Evolutionary conservation across 257 asterid genomes (phyloP).

Genomic region (Osmanthus fragrans): DNA sequence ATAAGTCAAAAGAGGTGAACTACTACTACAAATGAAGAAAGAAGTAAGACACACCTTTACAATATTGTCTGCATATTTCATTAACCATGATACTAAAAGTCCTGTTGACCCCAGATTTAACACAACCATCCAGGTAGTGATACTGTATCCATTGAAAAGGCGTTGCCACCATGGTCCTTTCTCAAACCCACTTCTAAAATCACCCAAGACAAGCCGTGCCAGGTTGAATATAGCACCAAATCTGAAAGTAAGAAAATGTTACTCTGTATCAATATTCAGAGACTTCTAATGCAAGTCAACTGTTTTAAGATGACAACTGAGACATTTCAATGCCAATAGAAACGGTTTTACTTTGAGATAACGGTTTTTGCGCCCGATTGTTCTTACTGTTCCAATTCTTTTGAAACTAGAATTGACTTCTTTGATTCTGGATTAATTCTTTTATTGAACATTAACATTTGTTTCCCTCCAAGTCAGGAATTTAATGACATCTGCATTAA

Average conservation of each 20-base stretch:
- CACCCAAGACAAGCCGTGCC: constrained; percentile 77
- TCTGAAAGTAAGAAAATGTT: constrained; percentile 44
- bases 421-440: neutral
- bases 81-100: constrained; percentile 90
- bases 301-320: neutral
- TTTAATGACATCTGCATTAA: neutral
- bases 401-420: neutral
- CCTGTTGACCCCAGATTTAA: constrained; percentile 95
- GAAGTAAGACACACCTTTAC: constrained; percentile 61
- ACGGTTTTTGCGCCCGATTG: neutral
- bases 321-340: neutral
- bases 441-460: neutral
- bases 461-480: neutral
- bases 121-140: constrained; percentile 94
- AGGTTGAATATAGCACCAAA: constrained; percentile 93
- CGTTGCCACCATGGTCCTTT: constrained; percentile 98
- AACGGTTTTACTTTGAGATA: neutral
- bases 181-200: constrained; percentile 88
- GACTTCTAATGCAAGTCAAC: constrained; percentile 16
- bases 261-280: constrained; percentile 23
- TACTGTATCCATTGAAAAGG: constrained; percentile 69
- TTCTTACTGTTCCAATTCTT: neutral
- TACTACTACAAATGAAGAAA: neutral
- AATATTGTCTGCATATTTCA: constrained; percentile 97
- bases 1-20: neutral